Evolutionary conservation across 305 asterid genomes (phyloP), one percentile per base, ranked within the genome.

Genomic region (Solanum aculeatissimum): DNA sequence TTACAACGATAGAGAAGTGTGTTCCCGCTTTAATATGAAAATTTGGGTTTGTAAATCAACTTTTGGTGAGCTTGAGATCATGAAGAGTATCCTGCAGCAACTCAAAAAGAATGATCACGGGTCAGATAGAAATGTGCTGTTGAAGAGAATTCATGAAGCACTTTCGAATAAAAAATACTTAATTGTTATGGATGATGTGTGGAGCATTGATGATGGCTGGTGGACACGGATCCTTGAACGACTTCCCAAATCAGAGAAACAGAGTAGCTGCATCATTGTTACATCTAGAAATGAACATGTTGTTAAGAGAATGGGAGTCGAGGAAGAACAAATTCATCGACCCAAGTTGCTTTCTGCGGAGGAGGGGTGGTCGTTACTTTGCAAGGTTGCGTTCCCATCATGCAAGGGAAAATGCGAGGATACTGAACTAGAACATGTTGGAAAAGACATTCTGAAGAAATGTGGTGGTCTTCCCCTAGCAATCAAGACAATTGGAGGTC

Each of bases 101-200:
- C 14, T 71, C 15, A 9, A 45, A 74, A 45, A 21, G 58, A 4
- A 25, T 2, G 83, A 80, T 19, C 38, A 14, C 4, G 9, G 19
- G 10, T 62, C 70, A 13, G 86, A 80, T 21, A 19, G 13, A 66
- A 18, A 21, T 78, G 85, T 15, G 81, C 51, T 78, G 85, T 72
- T 23, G 27, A 55, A 25, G 47, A 85, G 14, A 70, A 83, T 87
- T 15, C 23, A 29, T 7, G 57, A 85, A 38, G 3, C 21, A 81
- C 88, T 85, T 21, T 60, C 60, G 10, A 62, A 13, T n/a, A 71
- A 7, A 85, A 79, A 35, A 7, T 83, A 78, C 53, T 63, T 85
- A 10, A 79, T 85, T 45, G 88, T 87, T 71, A 6, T 87, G 54
- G 89, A 85, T 85, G 88, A 87, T 70, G 89, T 85, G 8, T 87